Base-by-base conservation (phyloP, 225 moss, liverwort and hornwort species). In the Pleurozium schreberi region DNA sequence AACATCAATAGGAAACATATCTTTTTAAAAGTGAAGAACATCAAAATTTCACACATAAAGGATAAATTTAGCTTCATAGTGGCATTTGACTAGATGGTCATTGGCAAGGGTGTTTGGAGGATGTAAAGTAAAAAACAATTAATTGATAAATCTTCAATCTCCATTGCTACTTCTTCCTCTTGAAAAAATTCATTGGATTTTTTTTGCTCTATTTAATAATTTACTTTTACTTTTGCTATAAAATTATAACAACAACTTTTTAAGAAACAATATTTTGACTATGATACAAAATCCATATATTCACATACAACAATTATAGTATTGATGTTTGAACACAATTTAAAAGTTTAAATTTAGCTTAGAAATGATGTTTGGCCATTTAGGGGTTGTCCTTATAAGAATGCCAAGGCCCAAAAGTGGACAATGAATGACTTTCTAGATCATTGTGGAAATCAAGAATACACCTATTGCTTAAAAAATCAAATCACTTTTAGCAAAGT, bases 351-450 rank as follows among this genome's bases (percentile, higher is more conserved):
- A 74, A 74, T 30, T 73, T 73, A 73, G 17, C 43, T 5, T 28
- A 45, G 9, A 17, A 10, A 43, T 45, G 1, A 71, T 71, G 6
- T 45, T 10, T 73, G 18, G 45, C 30, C 7, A 47, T 18, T 73
- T 11, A 74, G 0, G 6, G 2, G 0, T 10, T 47, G 11, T 47
- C 18, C 4, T 2, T 49, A 0, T 20, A 12, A 49, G 33, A 12
- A 49, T 1, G 0, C 0, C 19, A 2, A 18, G 4, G 2, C 5
- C 47, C 0, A 12, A 33, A 75, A 49, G 31, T 33, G 8, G 0
- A 33, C 1, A 3, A 49, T 49, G 12, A 7, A 49, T 49, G 31
- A 31, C 7, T 49, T 74, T 28, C 4, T 4, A 73, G 0, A 19
- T n/a, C n/a, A n/a, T n/a, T n/a, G n/a, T n/a, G n/a, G n/a, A n/a